Evolutionary conservation across 768 basidiomycete species (phyloP), one percentile per base, ranked within the genome.

Genomic region (Pholiota microspora): DNA sequence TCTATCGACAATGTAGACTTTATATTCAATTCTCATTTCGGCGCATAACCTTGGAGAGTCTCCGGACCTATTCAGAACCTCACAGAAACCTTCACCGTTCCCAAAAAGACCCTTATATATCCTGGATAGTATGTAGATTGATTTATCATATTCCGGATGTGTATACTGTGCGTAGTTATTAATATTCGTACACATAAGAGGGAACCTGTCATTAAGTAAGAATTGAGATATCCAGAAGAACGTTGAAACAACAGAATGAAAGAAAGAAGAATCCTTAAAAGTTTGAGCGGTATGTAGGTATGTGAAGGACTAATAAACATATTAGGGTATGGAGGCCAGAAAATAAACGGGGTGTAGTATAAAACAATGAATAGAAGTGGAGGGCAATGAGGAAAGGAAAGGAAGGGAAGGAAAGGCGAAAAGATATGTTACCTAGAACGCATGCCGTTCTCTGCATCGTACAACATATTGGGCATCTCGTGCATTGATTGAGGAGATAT

Each of bases 391-490:
- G n/a, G n/a, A n/a, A n/a, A n/a, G n/a, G n/a, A n/a, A n/a, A n/a
- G 31, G 16, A 27, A 45, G 7, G 12, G 45, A 18, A 23, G 21
- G 23, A 31, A 34, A 50, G 21, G n/a, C 25, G 44, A 51, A 32
- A 10, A 25, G 42, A 15, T 29, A 8, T 36, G 28, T 51, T 55
- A 45, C 40, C 47, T 24, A n/a, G 32, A 31, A 23, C 25, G 40
- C 18, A 51, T 38, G 34, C 48, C 49, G 35, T 55, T 50, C 15
- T 57, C 42, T 25, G 46, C 24, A 32, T 59, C 46, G 38, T 57
- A 57, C 50, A 54, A 46, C 45, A 57, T 44, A 16, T 52, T 49
- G 4, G 55, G 38, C 40, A 52, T 54, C 25, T 48, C 53, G n/a
- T 10, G 47, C 36, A 45, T 45, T 31, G 28, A n/a, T 25, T 27